phyloP scores from a whole-genome alignment of 345 rosid species.

The Salix brachista region DNA sequence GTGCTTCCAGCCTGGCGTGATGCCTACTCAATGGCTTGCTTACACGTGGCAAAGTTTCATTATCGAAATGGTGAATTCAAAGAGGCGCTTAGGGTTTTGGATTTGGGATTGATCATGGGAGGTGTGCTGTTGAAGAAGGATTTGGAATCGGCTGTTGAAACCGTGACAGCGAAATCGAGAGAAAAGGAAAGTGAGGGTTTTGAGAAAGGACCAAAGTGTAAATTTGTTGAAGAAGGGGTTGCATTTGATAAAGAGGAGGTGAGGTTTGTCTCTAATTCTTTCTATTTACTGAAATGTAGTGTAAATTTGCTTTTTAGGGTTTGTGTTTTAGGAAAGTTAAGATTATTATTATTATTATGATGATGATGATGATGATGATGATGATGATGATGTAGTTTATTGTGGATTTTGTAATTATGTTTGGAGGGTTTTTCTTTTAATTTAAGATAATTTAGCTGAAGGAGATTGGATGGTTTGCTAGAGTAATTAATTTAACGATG shows the following conservation, averaged over 20 bases:
- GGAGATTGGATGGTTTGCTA: too few relatives aligned
- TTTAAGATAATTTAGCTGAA: too few relatives aligned
- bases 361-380: too few relatives aligned
- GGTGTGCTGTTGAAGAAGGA: slow-evolving; percentile 71
- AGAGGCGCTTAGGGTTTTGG: slow-evolving; percentile 78
- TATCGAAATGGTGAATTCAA: slow-evolving; percentile 52
- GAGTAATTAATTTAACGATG: too few relatives aligned
- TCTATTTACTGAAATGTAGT: not conserved
- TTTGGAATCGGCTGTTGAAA: slow-evolving; percentile 53
- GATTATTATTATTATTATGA: too few relatives aligned
- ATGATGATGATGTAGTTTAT: too few relatives aligned
- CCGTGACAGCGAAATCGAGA: slow-evolving; percentile 41
- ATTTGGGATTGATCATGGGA: slow-evolving; percentile 97
- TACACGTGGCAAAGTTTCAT: slow-evolving; percentile 63
- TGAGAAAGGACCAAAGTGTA: slow-evolving; percentile 16
- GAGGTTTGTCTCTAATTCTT: slow-evolving; percentile 28
- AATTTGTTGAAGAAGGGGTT: slow-evolving; percentile 37
- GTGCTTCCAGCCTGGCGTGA: slow-evolving; percentile 96
- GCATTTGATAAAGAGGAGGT: slow-evolving; percentile 58
- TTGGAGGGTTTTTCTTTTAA: too few relatives aligned
- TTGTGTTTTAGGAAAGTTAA: too few relatives aligned
- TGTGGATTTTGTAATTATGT: too few relatives aligned
- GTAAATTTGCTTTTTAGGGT: too few relatives aligned
- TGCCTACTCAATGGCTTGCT: slow-evolving; percentile 91
- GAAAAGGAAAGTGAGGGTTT: slow-evolving; percentile 23